Conservation (phyloP, 371 early-diverging fungal species). For the Mucor indicus region DNA sequence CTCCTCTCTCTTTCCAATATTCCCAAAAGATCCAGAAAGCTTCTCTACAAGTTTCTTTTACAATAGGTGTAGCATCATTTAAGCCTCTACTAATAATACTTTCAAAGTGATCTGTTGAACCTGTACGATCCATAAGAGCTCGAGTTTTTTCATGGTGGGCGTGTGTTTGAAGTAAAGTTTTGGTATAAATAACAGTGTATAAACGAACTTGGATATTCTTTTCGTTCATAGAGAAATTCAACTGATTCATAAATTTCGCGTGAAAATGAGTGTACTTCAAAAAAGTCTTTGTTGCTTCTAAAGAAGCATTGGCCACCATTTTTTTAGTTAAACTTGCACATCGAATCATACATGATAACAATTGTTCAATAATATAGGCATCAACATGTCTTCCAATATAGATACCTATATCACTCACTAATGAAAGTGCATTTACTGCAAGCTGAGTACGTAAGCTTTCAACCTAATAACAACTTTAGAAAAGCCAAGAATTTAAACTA, state of each 20-base stretch:
- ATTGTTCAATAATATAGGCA: conserved; percentile 35
- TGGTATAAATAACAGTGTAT: conserved; percentile 32
- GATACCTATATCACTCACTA: conserved; percentile 39
- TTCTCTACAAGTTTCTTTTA: conserved; percentile 38
- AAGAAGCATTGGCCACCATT: conserved; percentile 30
- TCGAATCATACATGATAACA: conserved; percentile 35
- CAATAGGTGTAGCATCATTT: conserved; percentile 43
- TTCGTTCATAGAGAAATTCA: conserved; percentile 34
- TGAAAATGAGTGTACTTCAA: conserved; percentile 36
- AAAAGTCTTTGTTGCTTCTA: conserved; percentile 30
- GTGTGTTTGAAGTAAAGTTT: conserved; percentile 37
- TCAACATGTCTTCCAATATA: conserved; percentile 35
- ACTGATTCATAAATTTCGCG: conserved; percentile 34
- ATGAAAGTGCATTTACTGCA: conserved; percentile 31
- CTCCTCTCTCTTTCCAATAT: conserved; percentile 44
- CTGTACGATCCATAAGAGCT: conserved; percentile 32
- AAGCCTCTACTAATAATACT: conserved; percentile 38
- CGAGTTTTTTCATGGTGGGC: conserved; percentile 33
- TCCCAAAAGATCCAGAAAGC: conserved; percentile 46
- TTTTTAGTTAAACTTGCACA: conserved; percentile 41
- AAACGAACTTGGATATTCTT: conserved; percentile 47
- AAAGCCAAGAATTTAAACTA: too few relatives aligned
- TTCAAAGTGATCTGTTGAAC: conserved; percentile 30
- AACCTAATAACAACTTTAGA: conserved; percentile 18
- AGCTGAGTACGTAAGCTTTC: conserved; percentile 49